Base-by-base conservation (phyloP, 2,329 filamentous ascomycete species). In the Arthrobotrys sinensis region DNA sequence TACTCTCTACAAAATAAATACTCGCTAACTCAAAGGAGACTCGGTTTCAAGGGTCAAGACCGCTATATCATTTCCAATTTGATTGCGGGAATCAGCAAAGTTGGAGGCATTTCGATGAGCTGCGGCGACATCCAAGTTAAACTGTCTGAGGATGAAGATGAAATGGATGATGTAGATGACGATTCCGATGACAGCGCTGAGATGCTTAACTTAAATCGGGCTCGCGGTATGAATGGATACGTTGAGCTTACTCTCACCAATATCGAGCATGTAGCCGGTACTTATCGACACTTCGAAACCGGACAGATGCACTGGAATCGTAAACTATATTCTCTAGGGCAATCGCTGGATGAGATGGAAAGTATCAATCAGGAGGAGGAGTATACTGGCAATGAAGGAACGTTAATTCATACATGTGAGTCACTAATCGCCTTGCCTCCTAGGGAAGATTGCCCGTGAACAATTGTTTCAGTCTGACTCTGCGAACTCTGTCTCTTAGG, bases 11-110 rank as follows among this genome's bases (percentile, higher is more conserved):
- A 43, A 32, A 72, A 68, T 10, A 67, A 78, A 43, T 78, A 78
- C 10, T 72, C 75, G 1, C 24, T 78, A 8, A 21, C 24, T 11
- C 75, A 78, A 32, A 62, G 75, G 7, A 72, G 45, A 32, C 46
- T 72, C 0, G 67, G 75, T 0, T 78, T 78, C 53, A 78, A 72
- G 46, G 75, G 67, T 11, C 50, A 72, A 24, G 75, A 78, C 32
- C 75, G 75, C 1, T 72, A 55, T 36, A 62, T 78, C 7, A 53
- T 78, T 7, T 72, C 75, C 1, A 72, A 78, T 36, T n/a, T 78
- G 12, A 40, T 67, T 0, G 46, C 67, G 11, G 75, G 34, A 12
- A 78, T 78, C 5, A 52, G 46, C 38, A 78, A 36, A 53, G 38
- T 78, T 11, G 75, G 75, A 19, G 75, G 75, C 5, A 72, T 78